Percentiles rank a stretch among this genome's conserved stretches.
Conservation (phyloP, 1,139 yeast genomes). For the Eremothecium sinecaudum region DNA sequence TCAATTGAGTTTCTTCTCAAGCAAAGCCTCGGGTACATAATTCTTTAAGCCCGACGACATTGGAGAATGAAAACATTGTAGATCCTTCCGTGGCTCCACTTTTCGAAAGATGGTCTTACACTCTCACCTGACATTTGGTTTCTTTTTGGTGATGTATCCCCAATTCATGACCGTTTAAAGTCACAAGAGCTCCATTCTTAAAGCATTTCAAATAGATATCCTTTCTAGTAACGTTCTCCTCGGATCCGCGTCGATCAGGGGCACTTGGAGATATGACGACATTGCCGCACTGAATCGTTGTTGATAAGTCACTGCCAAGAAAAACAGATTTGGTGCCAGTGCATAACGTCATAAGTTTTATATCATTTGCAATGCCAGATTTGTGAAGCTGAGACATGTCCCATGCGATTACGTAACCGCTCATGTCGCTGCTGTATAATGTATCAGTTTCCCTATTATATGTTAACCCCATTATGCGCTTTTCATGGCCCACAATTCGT, state of each 20-base stretch:
- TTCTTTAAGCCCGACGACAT: too few species aligned
- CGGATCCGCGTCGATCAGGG: too few species aligned
- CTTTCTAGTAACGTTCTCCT: too few species aligned
- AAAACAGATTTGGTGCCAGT: background rate
- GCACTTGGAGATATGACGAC: slow-evolving; percentile 12
- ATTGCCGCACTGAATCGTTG: slow-evolving; percentile 22
- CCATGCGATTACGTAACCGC: slow-evolving; percentile 23
- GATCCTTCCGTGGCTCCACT: background rate
- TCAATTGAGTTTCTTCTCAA: too few species aligned
- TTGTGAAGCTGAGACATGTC: slow-evolving; percentile 14
- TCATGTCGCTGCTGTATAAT: slow-evolving; percentile 22
- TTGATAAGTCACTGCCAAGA: slow-evolving; percentile 11
- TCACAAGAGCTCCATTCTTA: slow-evolving; percentile 14
- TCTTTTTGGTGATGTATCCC: slow-evolving; percentile 16
- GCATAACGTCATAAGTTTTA: background rate
- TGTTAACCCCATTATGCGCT: slow-evolving; percentile 16
- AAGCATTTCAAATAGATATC: slow-evolving; percentile 8
- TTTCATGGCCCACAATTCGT: slow-evolving; percentile 18
- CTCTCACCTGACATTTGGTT: background rate
- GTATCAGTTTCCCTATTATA: slow-evolving; percentile 13
- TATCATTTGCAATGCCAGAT: background rate
- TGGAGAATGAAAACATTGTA: background rate
- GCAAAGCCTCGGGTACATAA: too few species aligned
- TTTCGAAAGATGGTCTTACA: too few species aligned
- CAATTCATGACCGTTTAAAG: slow-evolving; percentile 18